These are phyloP conservation scores for Haplographium delicatum DNA, from an alignment of 495 filamentous ascomycete species.

Conservation along the genomic window DNA sequence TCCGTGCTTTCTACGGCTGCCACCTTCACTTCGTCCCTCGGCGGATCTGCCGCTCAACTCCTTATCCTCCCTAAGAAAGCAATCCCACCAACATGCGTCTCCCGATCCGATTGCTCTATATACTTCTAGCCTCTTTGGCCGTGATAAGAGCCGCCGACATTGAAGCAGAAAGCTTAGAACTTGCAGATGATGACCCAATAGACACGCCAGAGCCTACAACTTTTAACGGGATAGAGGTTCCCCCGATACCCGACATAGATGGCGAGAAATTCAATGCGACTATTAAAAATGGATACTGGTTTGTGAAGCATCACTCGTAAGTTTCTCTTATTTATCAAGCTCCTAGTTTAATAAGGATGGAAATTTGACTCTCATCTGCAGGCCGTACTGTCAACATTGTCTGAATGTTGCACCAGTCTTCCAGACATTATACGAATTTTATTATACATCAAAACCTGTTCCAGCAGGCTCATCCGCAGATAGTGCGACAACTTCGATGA, in stretches of 20 bases:
- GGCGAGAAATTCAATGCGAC: constrained; percentile 50
- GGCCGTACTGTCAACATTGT: constrained; percentile 72
- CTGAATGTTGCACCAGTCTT: constrained; percentile 72
- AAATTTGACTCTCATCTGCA: not conserved
- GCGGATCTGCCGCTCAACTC: constrained; percentile 20
- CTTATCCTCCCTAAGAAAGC: constrained; percentile 6
- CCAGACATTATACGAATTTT: constrained; percentile 93
- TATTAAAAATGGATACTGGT: constrained; percentile 62
- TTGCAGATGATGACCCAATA: constrained; percentile 13
- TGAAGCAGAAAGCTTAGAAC: not conserved
- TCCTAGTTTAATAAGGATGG: too few species aligned
- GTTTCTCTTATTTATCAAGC: constrained; percentile 29
- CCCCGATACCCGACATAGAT: constrained; percentile 58
- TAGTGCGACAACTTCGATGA: constrained; percentile 24
- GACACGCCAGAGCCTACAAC: constrained; percentile 42
- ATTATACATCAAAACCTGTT: constrained; percentile 81
- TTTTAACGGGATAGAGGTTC: constrained; percentile 79
- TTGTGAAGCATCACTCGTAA: constrained; percentile 69
- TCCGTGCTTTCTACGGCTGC: not conserved
- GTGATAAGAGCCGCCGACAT: not conserved
- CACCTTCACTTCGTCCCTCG: not conserved
- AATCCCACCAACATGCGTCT: constrained; percentile 22
- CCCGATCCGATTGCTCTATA: constrained; percentile 18
- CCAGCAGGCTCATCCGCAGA: constrained; percentile 20
- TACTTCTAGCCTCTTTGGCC: constrained; percentile 16